A percentile compares a stretch with the other conserved stretches of the same genome.
Conservation (phyloP, 306 rosid species). For the Inga oerstediana region DNA sequence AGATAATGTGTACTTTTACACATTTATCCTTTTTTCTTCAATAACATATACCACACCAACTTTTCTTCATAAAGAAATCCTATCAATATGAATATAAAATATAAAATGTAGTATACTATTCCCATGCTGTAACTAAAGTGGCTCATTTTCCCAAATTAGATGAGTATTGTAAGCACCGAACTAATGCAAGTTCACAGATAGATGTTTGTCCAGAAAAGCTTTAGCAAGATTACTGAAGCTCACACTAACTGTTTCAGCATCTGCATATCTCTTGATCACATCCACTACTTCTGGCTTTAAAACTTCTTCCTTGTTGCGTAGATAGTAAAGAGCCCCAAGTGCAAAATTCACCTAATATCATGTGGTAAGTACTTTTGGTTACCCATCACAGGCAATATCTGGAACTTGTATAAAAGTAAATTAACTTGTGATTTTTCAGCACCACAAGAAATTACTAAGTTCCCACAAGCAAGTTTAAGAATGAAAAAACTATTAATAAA, state of each 20-base stretch:
- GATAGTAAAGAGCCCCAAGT: conserved; percentile 74
- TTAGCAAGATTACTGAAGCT: conserved; percentile 86
- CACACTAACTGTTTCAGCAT: conserved; percentile 60
- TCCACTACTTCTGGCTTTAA: conserved; percentile 83
- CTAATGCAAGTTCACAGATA: conserved; percentile 33
- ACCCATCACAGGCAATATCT: conserved; percentile 8
- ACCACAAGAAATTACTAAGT: conserved; percentile 6
- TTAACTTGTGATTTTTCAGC: conserved; percentile 16
- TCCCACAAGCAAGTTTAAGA: conserved; percentile 4
- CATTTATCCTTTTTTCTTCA: not conserved
- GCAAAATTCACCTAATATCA: conserved; percentile 74
- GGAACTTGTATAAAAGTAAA: not conserved
- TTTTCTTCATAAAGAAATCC: not conserved
- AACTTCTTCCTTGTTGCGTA: conserved; percentile 67
- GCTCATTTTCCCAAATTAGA: not conserved
- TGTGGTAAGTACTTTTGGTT: conserved; percentile 5
- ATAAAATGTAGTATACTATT: not conserved
- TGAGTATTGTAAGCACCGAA: not conserved
- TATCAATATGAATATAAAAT: not conserved
- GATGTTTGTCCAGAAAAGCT: conserved; percentile 77
- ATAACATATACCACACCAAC: not conserved
- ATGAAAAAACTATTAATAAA: not conserved
- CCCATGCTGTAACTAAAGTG: not conserved
- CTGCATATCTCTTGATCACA: conserved; percentile 78
- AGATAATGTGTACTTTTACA: too few relatives aligned